Conservation (phyloP, 2,329 filamentous ascomycete genomes). For the Neopestalotiopsis clavispora region DNA sequence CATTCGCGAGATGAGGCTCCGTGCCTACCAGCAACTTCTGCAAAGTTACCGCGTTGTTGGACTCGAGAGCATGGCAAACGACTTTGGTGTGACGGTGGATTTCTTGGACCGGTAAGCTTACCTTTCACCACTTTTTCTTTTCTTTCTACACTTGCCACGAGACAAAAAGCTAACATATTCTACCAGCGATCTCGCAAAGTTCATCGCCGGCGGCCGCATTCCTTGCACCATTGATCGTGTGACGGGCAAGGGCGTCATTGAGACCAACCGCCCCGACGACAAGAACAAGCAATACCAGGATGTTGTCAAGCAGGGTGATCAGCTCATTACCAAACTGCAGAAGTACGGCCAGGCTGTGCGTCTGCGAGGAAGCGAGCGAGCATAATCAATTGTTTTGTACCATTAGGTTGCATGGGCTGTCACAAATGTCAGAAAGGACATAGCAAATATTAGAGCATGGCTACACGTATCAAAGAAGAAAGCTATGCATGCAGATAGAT, state of each 20-base stretch:
- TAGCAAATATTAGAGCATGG: slow-evolving; percentile 1
- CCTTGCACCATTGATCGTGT: slow-evolving; percentile 98
- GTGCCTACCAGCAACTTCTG: slow-evolving; percentile 94
- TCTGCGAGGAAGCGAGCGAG: slow-evolving; percentile 91
- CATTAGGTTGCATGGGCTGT: not conserved
- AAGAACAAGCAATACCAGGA: slow-evolving; percentile 99
- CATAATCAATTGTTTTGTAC: slow-evolving; percentile 49
- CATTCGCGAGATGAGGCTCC: slow-evolving; percentile 95
- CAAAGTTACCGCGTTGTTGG: slow-evolving; percentile 97
- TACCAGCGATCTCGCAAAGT: slow-evolving; percentile 86
- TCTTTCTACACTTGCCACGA: not conserved
- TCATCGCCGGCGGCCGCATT: slow-evolving; percentile 93
- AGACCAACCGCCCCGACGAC: slow-evolving; percentile 96
- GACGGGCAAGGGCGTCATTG: slow-evolving; percentile 93
- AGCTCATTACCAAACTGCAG: slow-evolving; percentile 97
- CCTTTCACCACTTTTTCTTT: not conserved
- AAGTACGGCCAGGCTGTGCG: slow-evolving; percentile 98
- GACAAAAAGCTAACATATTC: slow-evolving; percentile 16
- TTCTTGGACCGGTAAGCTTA: slow-evolving; percentile 84
- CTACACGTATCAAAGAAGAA: slow-evolving; percentile 4
- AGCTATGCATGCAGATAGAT: not conserved
- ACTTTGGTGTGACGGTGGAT: slow-evolving; percentile 96
- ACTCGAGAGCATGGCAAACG: slow-evolving; percentile 94
- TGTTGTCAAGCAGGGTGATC: slow-evolving; percentile 95
- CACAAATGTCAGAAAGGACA: not conserved